Evolutionary conservation across 208 protist genomes (phyloP).

Genomic region (Acanthamoeba triangularis): DNA sequence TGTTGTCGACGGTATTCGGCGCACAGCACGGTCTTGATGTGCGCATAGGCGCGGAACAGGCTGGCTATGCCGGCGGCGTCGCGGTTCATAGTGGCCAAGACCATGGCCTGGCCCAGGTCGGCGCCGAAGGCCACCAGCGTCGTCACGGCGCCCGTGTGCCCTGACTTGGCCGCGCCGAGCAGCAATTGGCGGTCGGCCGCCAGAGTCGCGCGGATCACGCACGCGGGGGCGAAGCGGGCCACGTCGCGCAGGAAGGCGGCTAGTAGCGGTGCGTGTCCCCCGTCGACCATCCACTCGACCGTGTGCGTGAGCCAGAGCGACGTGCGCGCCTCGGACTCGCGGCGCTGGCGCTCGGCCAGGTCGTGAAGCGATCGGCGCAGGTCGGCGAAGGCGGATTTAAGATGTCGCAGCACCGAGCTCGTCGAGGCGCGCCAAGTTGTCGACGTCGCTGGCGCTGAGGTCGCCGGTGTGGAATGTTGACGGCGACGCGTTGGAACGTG

Average conservation of each 20-base stretch:
- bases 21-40: neutral
- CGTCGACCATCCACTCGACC: neutral
- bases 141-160: neutral
- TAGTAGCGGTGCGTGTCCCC: neutral
- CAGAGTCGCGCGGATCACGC: neutral
- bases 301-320: neutral
- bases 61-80: neutral
- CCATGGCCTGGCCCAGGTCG: conserved; percentile 18
- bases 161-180: neutral
- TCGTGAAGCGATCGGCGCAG: neutral
- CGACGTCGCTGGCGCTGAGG: neutral
- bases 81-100: neutral
- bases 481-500: too few relatives aligned
- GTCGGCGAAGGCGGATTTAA: neutral
- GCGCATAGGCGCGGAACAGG: neutral
- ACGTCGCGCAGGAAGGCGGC: conserved; percentile 29
- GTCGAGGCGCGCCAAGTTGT: neutral
- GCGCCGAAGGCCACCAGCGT: conserved; percentile 6
- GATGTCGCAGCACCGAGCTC: neutral
- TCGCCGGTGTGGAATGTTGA: neutral
- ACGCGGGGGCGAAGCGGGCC: neutral
- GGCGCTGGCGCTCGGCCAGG: neutral
- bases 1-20: neutral
- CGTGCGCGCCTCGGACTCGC: neutral
- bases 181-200: neutral